Base-by-base conservation (phyloP, 495 filamentous ascomycete species). In the Talaromyces borbonicus region DNA sequence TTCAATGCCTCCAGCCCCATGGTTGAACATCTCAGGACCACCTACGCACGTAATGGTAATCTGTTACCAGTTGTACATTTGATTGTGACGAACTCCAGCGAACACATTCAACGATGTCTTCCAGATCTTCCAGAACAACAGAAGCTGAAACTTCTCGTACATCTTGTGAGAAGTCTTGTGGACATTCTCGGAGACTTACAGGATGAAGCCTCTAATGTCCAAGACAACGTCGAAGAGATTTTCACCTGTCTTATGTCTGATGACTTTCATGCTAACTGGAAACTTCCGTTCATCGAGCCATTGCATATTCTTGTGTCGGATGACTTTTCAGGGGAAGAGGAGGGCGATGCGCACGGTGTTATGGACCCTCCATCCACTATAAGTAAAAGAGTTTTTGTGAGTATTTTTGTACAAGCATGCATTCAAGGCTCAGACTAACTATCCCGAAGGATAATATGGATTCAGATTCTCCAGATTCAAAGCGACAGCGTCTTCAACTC, bases 51-150 rank as follows among this genome's bases (percentile, higher is more conserved):
- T 1, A 59, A 67, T 32, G 60, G 60, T 15, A 52, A 61, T 20
- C 56, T 69, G 33, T 52, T 73, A 14, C 74, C 74, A 2, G 63
- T 77, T n/a, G 61, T 79, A 22, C 64, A 70, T 47, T 57, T 80
- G 8, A 47, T 80, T 8, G 62, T 80, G 6, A 62, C 71, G 25
- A 75, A 73, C 46, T 67, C 74, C 3, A 68, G 71, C 38, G 77
- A 81, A 50, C 78, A 81, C 48, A 65, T 80, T 30, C 66, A 73
- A 46, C 60, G 65, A 29, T 78, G 73, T 45, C 56, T 77, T 18
- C 67, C 74, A 4, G 52, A 66, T n/a, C 31, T 72, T 25, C 49
- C 63, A 1, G 57, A 56, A 24, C 33, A 56, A 0, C 61, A 69
- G 35, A 63, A 67, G 39, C 48, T 76, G 24, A 59, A 55, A 9